Evolutionary conservation across 768 basidiomycete genomes (phyloP), one percentile per base, ranked within the genome.

Genomic region (Harrya chromipes): DNA sequence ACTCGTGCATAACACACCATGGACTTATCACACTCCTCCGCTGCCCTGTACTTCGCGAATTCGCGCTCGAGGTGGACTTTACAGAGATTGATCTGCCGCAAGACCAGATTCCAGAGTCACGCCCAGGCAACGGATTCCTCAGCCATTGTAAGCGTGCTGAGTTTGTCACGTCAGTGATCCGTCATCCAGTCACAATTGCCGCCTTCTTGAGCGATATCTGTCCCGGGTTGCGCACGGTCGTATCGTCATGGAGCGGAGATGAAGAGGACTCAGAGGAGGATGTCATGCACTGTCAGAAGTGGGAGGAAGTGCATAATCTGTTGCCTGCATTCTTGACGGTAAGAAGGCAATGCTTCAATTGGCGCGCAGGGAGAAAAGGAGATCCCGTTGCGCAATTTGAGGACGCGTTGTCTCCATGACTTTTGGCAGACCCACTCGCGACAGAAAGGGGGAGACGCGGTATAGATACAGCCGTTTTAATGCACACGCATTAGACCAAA

Each of bases 201-300:
- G 59, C 58, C 43, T 68, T 68, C 24, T 31, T 66, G 50, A 61
- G 63, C 16, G 56, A 60, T 6, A 40, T 66, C 17, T 56, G 56
- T 48, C 64, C 64, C 1, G 38, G 50, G 19, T 11, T 63, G 34
- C 2, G 10, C 26, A 10, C 26, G 8, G 10, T 10, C 26, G 26
- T 7, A 27, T 10, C 26, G 10, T 27, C 10, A 23, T 3, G 23
- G 8, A 27, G 26, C 26, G 26, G 8, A 1, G 26, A 26, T 8
- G 4, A 1, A 6, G 26, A 9, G 26, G 26, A 27, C 6, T 8
- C 26, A 6, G 26, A 7, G 26, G 26, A 7, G 26, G 26, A 46
- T 1, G 12, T 66, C 48, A 4, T 27, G 20, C 39, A 47, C 60
- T 24, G 31, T 36, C 26, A 9, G 26, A 27, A 27, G 44, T 65